Conservation (phyloP, 768 basidiomycete genomes). For the Nevesoporus exiguus region DNA sequence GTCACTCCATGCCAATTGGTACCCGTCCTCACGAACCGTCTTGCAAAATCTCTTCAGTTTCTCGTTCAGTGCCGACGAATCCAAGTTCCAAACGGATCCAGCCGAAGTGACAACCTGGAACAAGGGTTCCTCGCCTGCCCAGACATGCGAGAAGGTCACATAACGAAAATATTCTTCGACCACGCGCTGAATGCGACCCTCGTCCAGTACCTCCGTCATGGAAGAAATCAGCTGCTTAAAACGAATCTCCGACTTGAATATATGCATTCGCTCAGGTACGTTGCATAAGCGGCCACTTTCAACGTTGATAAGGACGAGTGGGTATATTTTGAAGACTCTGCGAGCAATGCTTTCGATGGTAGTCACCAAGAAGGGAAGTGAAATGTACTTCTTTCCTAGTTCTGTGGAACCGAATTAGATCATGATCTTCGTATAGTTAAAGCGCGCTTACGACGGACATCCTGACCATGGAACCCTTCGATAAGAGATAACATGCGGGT, state of each 20-base stretch:
- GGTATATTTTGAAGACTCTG: not conserved
- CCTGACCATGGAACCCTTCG: not conserved
- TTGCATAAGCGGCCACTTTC: not conserved
- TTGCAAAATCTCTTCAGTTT: slow-evolving; percentile 5
- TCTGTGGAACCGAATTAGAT: not conserved
- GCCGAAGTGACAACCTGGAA: not conserved
- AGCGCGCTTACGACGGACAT: not conserved
- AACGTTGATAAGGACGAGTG: not conserved
- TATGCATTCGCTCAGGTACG: not conserved
- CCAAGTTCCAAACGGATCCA: not conserved
- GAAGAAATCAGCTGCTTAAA: slow-evolving; percentile 8
- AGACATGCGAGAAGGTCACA: slow-evolving; percentile 12
- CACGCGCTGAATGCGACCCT: not conserved
- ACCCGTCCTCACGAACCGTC: not conserved
- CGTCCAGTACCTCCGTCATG: not conserved
- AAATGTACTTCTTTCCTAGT: not conserved
- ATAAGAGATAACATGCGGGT: not conserved
- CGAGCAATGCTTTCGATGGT: not conserved
- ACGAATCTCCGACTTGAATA: not conserved
- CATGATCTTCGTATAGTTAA: fast-evolving
- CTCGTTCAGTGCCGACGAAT: not conserved
- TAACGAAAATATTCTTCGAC: slow-evolving; percentile 5
- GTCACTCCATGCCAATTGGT: not conserved
- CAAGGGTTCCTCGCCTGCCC: slow-evolving; percentile 5
- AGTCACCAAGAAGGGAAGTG: not conserved